Percentiles rank a stretch among this genome's conserved stretches.
phyloP scores from a whole-genome alignment of 2,329 filamentous ascomycete genomes.

The Penicillium digitatum region DNA sequence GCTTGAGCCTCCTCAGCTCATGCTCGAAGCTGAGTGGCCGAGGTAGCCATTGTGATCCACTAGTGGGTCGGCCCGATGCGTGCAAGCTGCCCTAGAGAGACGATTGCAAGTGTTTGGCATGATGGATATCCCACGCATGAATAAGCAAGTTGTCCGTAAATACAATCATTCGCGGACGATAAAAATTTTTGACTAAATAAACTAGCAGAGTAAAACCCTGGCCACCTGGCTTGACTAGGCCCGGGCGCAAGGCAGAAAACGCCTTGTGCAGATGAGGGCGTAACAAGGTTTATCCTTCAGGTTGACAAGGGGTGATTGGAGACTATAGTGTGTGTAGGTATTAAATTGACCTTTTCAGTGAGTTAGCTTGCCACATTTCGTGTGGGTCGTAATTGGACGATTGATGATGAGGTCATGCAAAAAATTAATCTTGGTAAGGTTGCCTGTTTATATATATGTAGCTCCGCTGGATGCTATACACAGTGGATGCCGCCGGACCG shows the following conservation, averaged over 20 bases:
- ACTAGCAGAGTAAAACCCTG: background rate
- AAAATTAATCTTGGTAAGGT: too few species aligned
- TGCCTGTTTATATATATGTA: background rate
- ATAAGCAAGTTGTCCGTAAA: background rate
- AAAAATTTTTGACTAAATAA: background rate
- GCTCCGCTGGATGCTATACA: too few species aligned
- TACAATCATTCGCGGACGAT: background rate
- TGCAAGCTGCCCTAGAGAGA: background rate
- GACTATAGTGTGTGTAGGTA: background rate
- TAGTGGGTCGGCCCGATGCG: constrained; percentile 11
- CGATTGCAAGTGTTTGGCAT: background rate
- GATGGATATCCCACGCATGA: background rate
- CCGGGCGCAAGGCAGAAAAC: constrained; percentile 23
- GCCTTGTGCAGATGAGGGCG: constrained; percentile 3
- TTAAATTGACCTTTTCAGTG: background rate
- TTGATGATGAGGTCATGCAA: background rate
- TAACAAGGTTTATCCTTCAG: constrained; percentile 11
- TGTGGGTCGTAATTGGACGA: background rate
- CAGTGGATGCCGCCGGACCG: background rate
- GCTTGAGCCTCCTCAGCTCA: background rate
- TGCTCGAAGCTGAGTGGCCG: constrained; percentile 13
- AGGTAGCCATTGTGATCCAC: background rate
- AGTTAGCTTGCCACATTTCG: background rate
- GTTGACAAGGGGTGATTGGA: constrained; percentile 9
- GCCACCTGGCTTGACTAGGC: constrained; percentile 9